These are phyloP conservation scores for Diphasiastrum complanatum DNA, from an alignment of 83 land plant species.

Conservation along the genomic window DNA sequence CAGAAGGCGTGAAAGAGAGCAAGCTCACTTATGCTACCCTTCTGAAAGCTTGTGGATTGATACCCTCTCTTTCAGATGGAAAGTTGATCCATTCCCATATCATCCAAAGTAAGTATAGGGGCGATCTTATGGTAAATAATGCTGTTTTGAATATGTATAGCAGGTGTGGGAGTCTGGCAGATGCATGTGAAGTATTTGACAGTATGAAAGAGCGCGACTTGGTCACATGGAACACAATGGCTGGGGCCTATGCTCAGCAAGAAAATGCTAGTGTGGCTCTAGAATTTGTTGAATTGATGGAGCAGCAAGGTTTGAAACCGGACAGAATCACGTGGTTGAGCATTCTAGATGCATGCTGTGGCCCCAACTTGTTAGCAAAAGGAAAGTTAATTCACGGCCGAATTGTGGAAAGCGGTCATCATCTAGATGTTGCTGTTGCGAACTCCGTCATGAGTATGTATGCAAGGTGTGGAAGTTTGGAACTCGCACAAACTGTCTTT, in stretches of 20 bases:
- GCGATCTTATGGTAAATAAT: neutral
- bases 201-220: neutral
- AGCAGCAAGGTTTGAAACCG: neutral
- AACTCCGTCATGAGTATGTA: neutral
- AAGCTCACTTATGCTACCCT: neutral
- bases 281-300: neutral
- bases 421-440: neutral
- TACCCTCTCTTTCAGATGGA: neutral
- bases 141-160: neutral
- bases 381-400: conserved; percentile 3
- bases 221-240: neutral
- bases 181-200: neutral
- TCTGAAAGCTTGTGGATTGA: neutral
- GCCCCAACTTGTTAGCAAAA: neutral
- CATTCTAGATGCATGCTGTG: neutral
- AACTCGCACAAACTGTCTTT: neutral
- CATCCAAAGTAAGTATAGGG: neutral
- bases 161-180: neutral
- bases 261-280: neutral
- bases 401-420: neutral
- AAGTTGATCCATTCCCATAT: neutral
- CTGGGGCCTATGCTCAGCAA: conserved; percentile 1
- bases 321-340: neutral
- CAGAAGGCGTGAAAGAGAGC: neutral
- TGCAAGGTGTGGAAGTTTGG: conserved; percentile 7